Percentiles rank a stretch among this genome's conserved stretches.
Conservation (phyloP, 768 basidiomycete species). For the Sarcomyxa edulis region DNA sequence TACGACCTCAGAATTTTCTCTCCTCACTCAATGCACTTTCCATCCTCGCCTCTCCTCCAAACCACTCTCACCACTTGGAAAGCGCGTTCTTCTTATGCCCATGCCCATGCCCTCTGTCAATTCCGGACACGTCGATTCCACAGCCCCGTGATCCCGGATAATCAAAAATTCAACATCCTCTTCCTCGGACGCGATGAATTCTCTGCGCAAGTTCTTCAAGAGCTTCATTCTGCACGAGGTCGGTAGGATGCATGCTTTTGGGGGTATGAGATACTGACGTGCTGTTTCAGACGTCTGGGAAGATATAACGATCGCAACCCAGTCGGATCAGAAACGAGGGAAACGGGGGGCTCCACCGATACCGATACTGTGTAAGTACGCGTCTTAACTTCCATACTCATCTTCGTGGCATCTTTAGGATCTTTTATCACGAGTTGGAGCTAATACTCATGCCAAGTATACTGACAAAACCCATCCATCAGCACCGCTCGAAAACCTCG, state of each 20-base stretch:
- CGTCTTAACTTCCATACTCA: background rate
- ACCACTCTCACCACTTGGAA: too few relatives aligned
- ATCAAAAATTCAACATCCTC: constrained; percentile 57
- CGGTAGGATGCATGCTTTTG: constrained; percentile 10
- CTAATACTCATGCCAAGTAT: too few relatives aligned
- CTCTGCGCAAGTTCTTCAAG: constrained; percentile 67
- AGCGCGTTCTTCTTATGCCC: too few relatives aligned
- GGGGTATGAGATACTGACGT: constrained; percentile 2
- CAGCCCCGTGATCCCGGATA: background rate
- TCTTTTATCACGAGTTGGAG: background rate
- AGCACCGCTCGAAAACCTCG: constrained; percentile 72
- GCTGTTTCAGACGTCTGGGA: constrained; percentile 68
- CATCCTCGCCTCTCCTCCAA: too few relatives aligned
- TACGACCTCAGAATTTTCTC: too few relatives aligned
- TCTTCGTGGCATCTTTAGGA: constrained; percentile 5
- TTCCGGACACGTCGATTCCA: too few relatives aligned
- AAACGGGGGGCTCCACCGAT: constrained; percentile 51
- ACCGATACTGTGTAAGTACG: constrained; percentile 53
- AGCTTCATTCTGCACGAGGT: constrained; percentile 64
- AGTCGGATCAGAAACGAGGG: constrained; percentile 61
- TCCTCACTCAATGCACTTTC: too few relatives aligned
- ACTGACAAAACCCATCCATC: constrained; percentile 7
- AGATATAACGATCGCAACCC: constrained; percentile 61
- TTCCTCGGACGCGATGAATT: constrained; percentile 90
- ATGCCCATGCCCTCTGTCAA: too few relatives aligned